Percentiles rank a stretch among this genome's conserved stretches.
These are phyloP conservation scores for Dothistroma pini DNA, from an alignment of 2,329 filamentous ascomycete species.

Conservation along the genomic window DNA sequence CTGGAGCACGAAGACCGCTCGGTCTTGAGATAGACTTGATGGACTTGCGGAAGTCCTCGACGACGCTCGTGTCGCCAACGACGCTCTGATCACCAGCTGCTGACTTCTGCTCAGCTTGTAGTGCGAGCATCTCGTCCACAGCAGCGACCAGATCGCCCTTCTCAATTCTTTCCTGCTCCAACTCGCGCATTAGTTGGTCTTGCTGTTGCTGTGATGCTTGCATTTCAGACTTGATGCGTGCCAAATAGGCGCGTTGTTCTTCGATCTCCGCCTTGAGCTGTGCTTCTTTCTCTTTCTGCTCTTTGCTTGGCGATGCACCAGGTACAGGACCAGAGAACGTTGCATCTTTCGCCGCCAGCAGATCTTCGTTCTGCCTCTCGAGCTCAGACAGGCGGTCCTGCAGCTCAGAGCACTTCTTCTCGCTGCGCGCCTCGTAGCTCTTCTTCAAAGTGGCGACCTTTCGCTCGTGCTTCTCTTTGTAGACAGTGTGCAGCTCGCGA, in stretches of 20 bases:
- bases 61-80: constrained; percentile 39
- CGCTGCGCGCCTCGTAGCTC: constrained; percentile 78
- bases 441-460: constrained; percentile 88
- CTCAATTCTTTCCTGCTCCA: constrained; percentile 73
- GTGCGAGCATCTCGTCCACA: constrained; percentile 78
- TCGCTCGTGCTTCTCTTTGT: constrained; percentile 96
- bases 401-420: constrained; percentile 79
- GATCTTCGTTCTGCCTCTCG: constrained; percentile 68
- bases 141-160: constrained; percentile 79
- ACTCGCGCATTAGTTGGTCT: constrained; percentile 65
- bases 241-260: constrained; percentile 66
- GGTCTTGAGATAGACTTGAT: constrained; percentile 57
- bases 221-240: constrained; percentile 71
- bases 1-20: constrained; percentile 57
- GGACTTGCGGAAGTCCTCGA: constrained; percentile 53
- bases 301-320: constrained; percentile 9
- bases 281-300: constrained; percentile 27
- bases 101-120: constrained; percentile 49
- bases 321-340: constrained; percentile 56
- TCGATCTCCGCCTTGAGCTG: constrained; percentile 51
- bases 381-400: constrained; percentile 68
- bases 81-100: constrained; percentile 38
- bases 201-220: constrained; percentile 64
- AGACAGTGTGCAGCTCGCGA: constrained; percentile 85
- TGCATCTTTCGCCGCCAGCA: constrained; percentile 62